Percentiles rank a stretch among this genome's conserved stretches.
These are phyloP conservation scores for Fusarium pseudograminearum DNA, from an alignment of 2,329 filamentous ascomycete genomes.

Conservation along the genomic window DNA sequence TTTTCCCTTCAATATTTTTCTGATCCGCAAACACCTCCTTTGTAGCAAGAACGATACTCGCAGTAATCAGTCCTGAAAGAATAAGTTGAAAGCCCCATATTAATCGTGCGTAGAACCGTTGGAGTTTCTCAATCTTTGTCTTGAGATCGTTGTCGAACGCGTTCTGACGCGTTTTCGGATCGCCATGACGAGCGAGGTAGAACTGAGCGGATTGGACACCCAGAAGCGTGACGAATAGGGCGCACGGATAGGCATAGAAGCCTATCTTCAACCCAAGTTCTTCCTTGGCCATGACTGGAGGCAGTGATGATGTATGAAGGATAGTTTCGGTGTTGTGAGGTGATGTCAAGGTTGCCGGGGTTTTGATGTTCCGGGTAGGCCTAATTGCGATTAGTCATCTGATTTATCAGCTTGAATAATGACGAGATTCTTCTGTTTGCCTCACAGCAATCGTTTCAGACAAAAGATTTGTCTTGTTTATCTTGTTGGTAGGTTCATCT, in stretches of 20 bases:
- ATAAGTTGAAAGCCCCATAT: conserved; percentile 54
- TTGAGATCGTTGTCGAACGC: conserved; percentile 48
- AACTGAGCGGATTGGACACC: conserved; percentile 54
- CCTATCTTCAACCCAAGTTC: conserved; percentile 54
- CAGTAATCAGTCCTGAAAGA: conserved; percentile 51
- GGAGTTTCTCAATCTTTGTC: conserved; percentile 45
- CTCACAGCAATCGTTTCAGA: background rate
- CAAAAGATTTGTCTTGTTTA: background rate
- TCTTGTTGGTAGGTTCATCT: background rate
- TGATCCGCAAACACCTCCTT: conserved; percentile 50
- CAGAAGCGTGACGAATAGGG: conserved; percentile 54
- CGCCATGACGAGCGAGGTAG: conserved; percentile 51
- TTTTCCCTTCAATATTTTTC: conserved; percentile 41
- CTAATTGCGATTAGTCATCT: conserved; percentile 13
- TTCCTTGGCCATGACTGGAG: conserved; percentile 49
- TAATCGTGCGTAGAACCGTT: conserved; percentile 49
- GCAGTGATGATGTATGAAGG: background rate
- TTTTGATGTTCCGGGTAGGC: conserved; percentile 16
- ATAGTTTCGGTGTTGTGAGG: background rate
- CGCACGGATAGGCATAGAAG: conserved; percentile 58
- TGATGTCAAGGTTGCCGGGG: conserved; percentile 28
- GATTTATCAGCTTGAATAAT: conserved; percentile 19
- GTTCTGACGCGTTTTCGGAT: conserved; percentile 38
- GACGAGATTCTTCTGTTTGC: background rate
- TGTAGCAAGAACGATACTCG: conserved; percentile 51